These are phyloP conservation scores for Syzygium aromaticum DNA, from an alignment of 345 rosid genomes.

Conservation along the genomic window DNA sequence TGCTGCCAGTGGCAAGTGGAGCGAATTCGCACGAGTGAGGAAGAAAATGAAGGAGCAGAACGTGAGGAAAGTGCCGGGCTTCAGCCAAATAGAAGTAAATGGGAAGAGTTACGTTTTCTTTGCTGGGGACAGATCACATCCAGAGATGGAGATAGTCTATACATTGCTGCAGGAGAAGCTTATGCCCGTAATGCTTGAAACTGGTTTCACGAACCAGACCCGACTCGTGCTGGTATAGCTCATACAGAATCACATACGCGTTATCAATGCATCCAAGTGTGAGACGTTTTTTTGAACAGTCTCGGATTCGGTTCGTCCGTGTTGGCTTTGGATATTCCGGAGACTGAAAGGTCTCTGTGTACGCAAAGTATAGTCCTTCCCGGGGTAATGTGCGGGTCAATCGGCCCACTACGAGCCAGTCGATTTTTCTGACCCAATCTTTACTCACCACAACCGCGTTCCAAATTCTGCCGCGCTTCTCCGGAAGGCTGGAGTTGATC, in stretches of 20 bases:
- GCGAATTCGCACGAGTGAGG: constrained; percentile 27
- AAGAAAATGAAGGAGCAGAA: constrained; percentile 28
- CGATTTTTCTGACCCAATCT: background rate
- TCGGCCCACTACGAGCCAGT: background rate
- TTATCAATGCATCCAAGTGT: background rate
- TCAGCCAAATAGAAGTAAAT: constrained; percentile 27
- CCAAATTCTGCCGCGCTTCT: background rate
- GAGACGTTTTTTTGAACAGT: background rate
- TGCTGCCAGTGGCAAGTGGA: constrained; percentile 27
- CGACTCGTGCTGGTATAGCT: background rate
- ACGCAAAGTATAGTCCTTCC: background rate
- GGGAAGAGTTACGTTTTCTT: constrained; percentile 25
- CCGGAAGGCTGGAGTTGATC: background rate
- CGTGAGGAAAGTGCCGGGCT: constrained; percentile 29
- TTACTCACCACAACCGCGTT: background rate
- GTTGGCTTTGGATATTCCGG: background rate
- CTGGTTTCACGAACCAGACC: constrained; percentile 2
- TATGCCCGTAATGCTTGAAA: constrained; percentile 11
- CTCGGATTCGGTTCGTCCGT: background rate
- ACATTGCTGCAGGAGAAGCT: constrained; percentile 11
- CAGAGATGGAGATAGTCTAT: constrained; percentile 21
- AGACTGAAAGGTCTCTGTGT: background rate
- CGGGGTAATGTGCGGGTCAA: background rate
- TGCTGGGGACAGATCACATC: constrained; percentile 26
- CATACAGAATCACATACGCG: background rate